Percentiles rank a stretch among this genome's conserved stretches.
These are phyloP conservation scores for Echeveria elegans DNA, from an alignment of 164 flowering plant species.

Conservation along the genomic window DNA sequence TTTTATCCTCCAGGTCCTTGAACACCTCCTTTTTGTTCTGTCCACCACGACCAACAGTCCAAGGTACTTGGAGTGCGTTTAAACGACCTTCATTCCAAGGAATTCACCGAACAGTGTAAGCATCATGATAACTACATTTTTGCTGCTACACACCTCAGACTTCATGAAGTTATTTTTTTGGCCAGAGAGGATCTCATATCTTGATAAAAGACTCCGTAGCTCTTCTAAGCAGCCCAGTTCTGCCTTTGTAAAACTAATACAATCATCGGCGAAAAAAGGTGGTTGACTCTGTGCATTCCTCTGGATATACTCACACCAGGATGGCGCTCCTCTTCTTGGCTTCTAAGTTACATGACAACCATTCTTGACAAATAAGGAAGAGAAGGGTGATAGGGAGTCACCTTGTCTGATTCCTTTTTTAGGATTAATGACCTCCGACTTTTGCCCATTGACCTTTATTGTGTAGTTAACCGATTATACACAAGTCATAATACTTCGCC, in stretches of 20 bases:
- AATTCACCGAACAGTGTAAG: no score
- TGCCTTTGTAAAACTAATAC: not conserved
- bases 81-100: no score
- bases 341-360: not conserved
- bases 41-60: no score
- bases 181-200: not conserved
- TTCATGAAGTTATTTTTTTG: not conserved
- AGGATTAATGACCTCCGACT: not conserved
- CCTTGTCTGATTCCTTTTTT: not conserved
- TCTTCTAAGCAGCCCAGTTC: not conserved
- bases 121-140: no score
- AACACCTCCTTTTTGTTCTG: no score
- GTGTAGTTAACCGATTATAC: not conserved
- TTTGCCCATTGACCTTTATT: not conserved
- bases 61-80: no score
- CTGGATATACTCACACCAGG: not conserved
- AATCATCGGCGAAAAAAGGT: not conserved
- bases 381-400: not conserved
- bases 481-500: not conserved
- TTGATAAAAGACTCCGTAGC: not conserved
- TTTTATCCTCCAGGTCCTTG: no score
- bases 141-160: no score
- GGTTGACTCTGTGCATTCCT: no score
- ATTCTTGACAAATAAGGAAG: not conserved
- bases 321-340: not conserved